Conservation (phyloP, 2,329 filamentous ascomycete genomes). For the Emergomyces africanus region DNA sequence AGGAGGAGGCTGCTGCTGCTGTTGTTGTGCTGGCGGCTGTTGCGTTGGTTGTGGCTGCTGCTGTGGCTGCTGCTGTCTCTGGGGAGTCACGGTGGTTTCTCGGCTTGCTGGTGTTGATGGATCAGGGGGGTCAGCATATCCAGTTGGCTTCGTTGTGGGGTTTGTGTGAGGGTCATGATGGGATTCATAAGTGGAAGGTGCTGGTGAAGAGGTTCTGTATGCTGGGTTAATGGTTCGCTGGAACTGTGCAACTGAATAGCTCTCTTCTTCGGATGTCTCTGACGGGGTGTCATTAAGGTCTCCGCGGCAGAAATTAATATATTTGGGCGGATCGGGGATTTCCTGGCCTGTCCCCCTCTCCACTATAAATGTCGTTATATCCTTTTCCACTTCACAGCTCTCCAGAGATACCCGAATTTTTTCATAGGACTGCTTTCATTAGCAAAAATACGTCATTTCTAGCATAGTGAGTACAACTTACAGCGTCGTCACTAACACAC, state of each 20-base stretch:
- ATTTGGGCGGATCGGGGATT: constrained; percentile 91
- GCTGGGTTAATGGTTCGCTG: constrained; percentile 90
- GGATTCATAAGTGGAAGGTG: constrained; percentile 83
- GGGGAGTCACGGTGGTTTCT: constrained; percentile 41
- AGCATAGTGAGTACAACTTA: constrained; percentile 21
- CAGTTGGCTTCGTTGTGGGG: constrained; percentile 55
- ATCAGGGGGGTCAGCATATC: constrained; percentile 31
- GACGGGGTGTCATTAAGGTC: constrained; percentile 70
- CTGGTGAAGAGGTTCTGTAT: constrained; percentile 89
- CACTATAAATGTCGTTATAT: constrained; percentile 78
- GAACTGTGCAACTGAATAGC: constrained; percentile 91
- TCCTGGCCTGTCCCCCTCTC: constrained; percentile 88
- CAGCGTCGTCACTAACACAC: constrained; percentile 88
- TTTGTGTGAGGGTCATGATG: constrained; percentile 75
- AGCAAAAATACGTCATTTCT: not conserved
- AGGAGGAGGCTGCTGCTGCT: not conserved
- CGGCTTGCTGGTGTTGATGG: constrained; percentile 33
- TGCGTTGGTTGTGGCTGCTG: constrained; percentile 4
- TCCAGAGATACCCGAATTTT: constrained; percentile 89
- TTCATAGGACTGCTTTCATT: constrained; percentile 56
- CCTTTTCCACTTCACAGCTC: constrained; percentile 92
- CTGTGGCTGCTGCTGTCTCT: constrained; percentile 25
- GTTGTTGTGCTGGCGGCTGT: not conserved
- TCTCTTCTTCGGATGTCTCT: constrained; percentile 75
- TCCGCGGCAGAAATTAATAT: constrained; percentile 96